phyloP scores from a whole-genome alignment of 2,329 filamentous ascomycete species.

The Fusarium sambucinum region DNA sequence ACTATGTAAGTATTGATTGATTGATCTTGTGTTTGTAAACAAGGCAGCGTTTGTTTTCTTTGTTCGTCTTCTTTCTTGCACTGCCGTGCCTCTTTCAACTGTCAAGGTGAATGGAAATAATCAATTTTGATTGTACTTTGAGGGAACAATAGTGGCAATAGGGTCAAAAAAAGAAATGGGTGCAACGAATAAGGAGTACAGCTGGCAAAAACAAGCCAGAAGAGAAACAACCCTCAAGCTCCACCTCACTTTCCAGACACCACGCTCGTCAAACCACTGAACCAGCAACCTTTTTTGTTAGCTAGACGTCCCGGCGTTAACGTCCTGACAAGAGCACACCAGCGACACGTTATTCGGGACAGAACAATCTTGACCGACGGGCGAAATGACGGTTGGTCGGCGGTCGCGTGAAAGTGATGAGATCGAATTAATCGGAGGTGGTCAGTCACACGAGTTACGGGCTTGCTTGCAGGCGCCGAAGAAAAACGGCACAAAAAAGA shows the following conservation, averaged over 20 bases:
- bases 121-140: constrained; percentile 67
- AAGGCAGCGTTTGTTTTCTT: constrained; percentile 46
- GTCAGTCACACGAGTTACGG: background rate
- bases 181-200: constrained; percentile 57
- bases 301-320: constrained; percentile 44
- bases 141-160: constrained; percentile 52
- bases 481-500: background rate
- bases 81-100: constrained; percentile 55
- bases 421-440: constrained; percentile 23
- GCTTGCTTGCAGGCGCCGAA: constrained; percentile 9
- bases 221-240: constrained; percentile 53
- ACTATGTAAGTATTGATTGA: constrained; percentile 52
- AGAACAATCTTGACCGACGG: constrained; percentile 20
- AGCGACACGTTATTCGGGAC: constrained; percentile 30
- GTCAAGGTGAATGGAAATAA: constrained; percentile 57
- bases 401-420: constrained; percentile 23
- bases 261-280: constrained; percentile 49
- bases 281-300: constrained; percentile 50
- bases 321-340: constrained; percentile 43
- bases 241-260: constrained; percentile 55
- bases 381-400: constrained; percentile 5
- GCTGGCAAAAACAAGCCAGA: constrained; percentile 52
- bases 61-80: constrained; percentile 53
- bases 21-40: constrained; percentile 45
- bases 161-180: constrained; percentile 50